Base-by-base conservation (phyloP, 345 rosid species). In the Crucihimalaya himalaica region DNA sequence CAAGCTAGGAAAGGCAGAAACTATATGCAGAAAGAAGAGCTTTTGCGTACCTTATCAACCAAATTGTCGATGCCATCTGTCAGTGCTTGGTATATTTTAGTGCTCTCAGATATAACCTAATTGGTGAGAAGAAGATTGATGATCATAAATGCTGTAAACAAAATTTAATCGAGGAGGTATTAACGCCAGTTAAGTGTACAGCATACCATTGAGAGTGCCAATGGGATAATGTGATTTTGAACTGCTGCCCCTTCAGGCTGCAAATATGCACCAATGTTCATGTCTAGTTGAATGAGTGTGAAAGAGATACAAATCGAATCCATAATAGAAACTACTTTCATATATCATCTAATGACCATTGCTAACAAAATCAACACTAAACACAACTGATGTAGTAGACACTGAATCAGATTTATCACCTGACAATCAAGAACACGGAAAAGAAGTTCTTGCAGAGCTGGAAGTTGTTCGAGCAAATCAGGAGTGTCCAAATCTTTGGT, bases 221-320 rank as follows among this genome's bases (percentile, higher is more conserved):
- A 77, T 58, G 82, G 97, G 77, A 95, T 90, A 19, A 95, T 83
- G 79, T 83, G 83, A 79, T 95, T 95, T 79, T 86, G 83, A 71
- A 85, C 84, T 46, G 97, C 88, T 70, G 97, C 93, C 14, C 99
- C 99, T 81, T 87, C 89, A 10, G 97, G 97, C 99, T 95, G 88
- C 77, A 85, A 27, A 75, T 75, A 74, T 48, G 46, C 51, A 64
- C 60, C 57, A 56, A 74, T 42, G 76, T 75, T 73, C 8, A 55
- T 45, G n/a, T 73, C 15, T 32, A 27, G 66, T 46, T 37, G 5
- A 45, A 21, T 31, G 56, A 55, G 18, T 29, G 37, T 21, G 13
- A 47, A 56, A 28, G 16, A 47, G 42, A 73, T 34, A 34, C 29
- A 73, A 43, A 54, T 9, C 39, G 29, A 29, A 27, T 39, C 12